Percentiles rank a stretch among this genome's conserved stretches.
Evolutionary conservation across 257 asterid genomes (phyloP).

Genomic region (Solanum commersonii): DNA sequence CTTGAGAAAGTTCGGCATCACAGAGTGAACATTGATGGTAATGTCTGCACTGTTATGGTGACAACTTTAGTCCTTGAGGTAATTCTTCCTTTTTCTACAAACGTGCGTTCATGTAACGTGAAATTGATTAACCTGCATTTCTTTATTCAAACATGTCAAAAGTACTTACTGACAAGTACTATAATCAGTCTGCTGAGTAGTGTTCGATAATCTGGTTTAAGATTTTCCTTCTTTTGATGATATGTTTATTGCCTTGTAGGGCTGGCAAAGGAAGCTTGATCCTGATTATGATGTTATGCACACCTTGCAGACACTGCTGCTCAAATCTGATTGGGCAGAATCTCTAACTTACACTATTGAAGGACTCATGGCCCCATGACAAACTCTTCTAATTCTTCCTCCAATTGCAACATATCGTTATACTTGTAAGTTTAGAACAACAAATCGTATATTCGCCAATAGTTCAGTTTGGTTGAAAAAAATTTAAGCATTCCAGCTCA

Average conservation of each 20-base stretch:
- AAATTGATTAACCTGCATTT: background rate
- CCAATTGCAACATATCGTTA: background rate
- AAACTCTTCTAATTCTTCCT: background rate
- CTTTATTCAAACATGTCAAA: background rate
- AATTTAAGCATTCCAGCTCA: background rate
- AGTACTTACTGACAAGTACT: background rate
- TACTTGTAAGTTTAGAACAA: background rate
- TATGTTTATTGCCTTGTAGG: background rate
- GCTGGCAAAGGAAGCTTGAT: conserved; percentile 21
- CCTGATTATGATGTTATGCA: conserved; percentile 14
- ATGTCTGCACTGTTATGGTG: conserved; percentile 10
- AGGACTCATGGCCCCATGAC: conserved; percentile 14
- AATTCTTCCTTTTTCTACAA: background rate
- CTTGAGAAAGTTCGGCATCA: conserved; percentile 18
- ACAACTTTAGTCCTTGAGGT: conserved; percentile 13
- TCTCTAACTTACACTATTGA: conserved; percentile 10
- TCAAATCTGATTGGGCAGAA: conserved; percentile 13
- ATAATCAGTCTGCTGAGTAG: background rate
- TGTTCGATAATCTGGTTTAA: background rate
- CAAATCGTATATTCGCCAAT: background rate
- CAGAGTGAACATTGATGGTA: conserved; percentile 3
- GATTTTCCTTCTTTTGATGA: background rate
- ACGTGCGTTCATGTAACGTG: background rate
- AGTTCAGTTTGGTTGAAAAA: background rate
- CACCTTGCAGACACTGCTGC: conserved; percentile 8